Evolutionary conservation across 1,284 basidiomycete species (phyloP), one percentile per base, ranked within the genome.

Genomic region (Grifola frondosa): DNA sequence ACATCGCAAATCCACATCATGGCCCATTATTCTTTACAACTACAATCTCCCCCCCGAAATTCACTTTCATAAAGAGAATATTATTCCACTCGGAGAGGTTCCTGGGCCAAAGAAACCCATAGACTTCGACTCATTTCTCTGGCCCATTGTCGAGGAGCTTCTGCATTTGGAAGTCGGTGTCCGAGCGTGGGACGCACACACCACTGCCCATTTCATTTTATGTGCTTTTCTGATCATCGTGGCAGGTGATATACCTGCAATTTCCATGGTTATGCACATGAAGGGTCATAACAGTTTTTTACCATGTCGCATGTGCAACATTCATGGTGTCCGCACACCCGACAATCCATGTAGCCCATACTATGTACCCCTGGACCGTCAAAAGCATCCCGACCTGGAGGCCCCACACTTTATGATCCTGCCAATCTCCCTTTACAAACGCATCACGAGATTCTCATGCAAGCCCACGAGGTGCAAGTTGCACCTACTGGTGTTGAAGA

Each of bases 241-340:
- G 7, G 69, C 67, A 37, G 70, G 74, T 3, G 73, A 77, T 44
- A 74, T 75, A 21, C 73, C 69, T 6, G 75, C 74, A 0, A 54
- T 75, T 0, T 61, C 68, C 0, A 69, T 70, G 61, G 26, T 75
- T 3, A 67, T 75, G 65, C 45, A 57, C 1, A 71, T 75, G 64
- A 75, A 74, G 46, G 74, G 74, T 0, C 71, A 74, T 37, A 77
- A 76, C 44, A 68, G 64, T 0, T 30, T 61, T 17, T 59, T 29
- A 2, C 73, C 75, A 0, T 78, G 75, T 49, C 65, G 66, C 3
- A 67, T 68, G 52, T 78, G 74, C 53, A 52, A 59, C 1, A 74
- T 76, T 10, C 43, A 35, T 6, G 71, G 65, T 9, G 21, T 76
- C 1, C 52, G 56, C 1, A 48, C 58, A n/a, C 68, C 65, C 0